These are phyloP conservation scores for Apiospora phragmitis DNA, from an alignment of 2,329 filamentous ascomycete species.

Conservation along the genomic window DNA sequence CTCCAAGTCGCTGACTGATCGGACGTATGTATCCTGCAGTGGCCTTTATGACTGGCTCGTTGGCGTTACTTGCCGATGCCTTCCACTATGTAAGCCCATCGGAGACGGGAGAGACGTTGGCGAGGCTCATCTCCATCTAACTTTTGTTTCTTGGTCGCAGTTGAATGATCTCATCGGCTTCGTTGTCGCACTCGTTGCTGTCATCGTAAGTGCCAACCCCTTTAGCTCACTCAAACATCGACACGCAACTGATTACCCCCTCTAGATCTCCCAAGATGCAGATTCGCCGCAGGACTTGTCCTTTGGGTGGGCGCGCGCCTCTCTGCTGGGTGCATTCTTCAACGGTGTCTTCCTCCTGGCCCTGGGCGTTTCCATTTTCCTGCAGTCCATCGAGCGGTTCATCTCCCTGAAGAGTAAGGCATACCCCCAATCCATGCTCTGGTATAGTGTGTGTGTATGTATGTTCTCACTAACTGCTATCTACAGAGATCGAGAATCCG, in stretches of 20 bases:
- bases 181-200: conserved; percentile 63
- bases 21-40: conserved; percentile 17
- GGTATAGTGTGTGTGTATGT: not conserved
- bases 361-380: conserved; percentile 69
- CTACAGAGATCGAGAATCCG: conserved; percentile 62
- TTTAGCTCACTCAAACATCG: not conserved
- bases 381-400: conserved; percentile 74
- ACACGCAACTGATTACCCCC: conserved; percentile 16
- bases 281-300: conserved; percentile 60
- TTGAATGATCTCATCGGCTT: conserved; percentile 72
- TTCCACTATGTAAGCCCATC: conserved; percentile 68
- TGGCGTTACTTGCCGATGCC: conserved; percentile 74
- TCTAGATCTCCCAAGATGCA: conserved; percentile 56
- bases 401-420: conserved; percentile 53
- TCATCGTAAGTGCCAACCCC: conserved; percentile 47
- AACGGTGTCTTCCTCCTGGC: conserved; percentile 76
- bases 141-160: conserved; percentile 18
- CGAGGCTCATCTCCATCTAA: conserved; percentile 7
- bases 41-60: conserved; percentile 58
- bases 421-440: not conserved
- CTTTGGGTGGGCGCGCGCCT: conserved; percentile 76
- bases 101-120: not conserved
- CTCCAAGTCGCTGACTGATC: not conserved
- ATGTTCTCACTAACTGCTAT: not conserved
- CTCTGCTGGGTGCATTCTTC: conserved; percentile 76